Percentiles rank a stretch among this genome's conserved stretches.
Conservation (phyloP, 768 basidiomycete genomes). For the Leucosporidium yakuticum region DNA sequence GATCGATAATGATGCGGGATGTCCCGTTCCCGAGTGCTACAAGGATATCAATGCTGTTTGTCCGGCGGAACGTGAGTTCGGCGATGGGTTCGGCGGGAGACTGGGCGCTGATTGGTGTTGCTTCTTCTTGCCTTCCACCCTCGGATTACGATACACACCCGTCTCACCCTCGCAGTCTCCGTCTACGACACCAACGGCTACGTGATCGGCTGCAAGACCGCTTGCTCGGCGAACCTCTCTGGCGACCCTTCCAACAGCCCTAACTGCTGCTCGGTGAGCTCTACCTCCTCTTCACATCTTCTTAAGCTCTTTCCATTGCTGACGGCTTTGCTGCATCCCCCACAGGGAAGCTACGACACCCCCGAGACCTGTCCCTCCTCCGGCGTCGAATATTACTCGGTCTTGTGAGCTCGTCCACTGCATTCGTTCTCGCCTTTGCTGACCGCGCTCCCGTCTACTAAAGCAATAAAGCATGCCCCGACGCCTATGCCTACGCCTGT, state of each 20-base stretch:
- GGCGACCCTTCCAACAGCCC: constrained; percentile 27
- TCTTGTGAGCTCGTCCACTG: constrained; percentile 7
- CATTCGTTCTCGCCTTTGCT: too few relatives aligned
- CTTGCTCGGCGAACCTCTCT: constrained; percentile 33
- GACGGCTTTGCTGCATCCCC: neutral
- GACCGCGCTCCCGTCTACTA: too few relatives aligned
- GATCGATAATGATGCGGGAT: constrained; percentile 16
- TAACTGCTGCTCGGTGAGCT: constrained; percentile 32
- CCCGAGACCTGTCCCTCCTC: constrained; percentile 34
- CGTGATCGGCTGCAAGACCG: constrained; percentile 37
- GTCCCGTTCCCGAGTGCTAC: constrained; percentile 7
- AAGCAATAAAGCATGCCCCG: constrained; percentile 21
- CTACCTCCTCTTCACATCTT: neutral
- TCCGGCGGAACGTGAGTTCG: constrained; percentile 16
- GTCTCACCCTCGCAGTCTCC: neutral
- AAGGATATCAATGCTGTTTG: neutral
- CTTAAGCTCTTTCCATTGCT: too few relatives aligned
- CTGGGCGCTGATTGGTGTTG: neutral
- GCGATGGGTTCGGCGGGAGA: too few relatives aligned
- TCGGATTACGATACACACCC: neutral
- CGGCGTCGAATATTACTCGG: constrained; percentile 25
- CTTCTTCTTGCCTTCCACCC: constrained; percentile 10
- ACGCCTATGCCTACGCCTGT: constrained; percentile 53
- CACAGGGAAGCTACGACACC: constrained; percentile 24
- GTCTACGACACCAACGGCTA: constrained; percentile 21